Conservation (phyloP, 2,329 filamentous ascomycete species). For the Clarireedia paspali region DNA sequence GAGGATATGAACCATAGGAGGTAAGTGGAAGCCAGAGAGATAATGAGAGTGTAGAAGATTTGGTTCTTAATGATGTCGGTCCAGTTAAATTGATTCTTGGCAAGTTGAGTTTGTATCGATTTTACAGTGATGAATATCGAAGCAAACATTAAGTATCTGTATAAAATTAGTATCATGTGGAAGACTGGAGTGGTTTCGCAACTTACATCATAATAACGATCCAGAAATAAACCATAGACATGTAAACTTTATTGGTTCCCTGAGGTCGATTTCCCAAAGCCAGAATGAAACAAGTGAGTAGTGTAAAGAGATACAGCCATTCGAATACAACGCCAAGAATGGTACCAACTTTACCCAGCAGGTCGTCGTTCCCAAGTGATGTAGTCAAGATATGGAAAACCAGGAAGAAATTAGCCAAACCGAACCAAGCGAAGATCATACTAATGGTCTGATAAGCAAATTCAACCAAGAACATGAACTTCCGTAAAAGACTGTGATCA, state of each 20-base stretch:
- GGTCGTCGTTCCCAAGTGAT: slow-evolving; percentile 66
- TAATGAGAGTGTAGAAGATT: slow-evolving; percentile 88
- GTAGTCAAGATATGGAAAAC: slow-evolving; percentile 98
- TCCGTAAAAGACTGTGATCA: slow-evolving; percentile 83
- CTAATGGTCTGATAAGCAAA: slow-evolving; percentile 92
- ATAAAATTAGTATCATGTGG: slow-evolving; percentile 10
- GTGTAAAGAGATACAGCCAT: slow-evolving; percentile 87
- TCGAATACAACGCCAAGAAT: slow-evolving; percentile 87
- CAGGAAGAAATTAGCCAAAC: slow-evolving; percentile 96
- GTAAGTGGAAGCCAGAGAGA: slow-evolving; percentile 77
- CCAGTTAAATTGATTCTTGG: slow-evolving; percentile 77
- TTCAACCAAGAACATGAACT: slow-evolving; percentile 87
- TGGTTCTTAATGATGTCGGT: slow-evolving; percentile 68
- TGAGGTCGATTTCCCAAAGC: slow-evolving; percentile 91
- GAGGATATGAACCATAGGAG: slow-evolving; percentile 96
- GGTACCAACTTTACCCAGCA: slow-evolving; percentile 70
- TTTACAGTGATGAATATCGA: slow-evolving; percentile 89
- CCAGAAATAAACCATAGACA: slow-evolving; percentile 99
- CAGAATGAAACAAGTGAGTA: slow-evolving; percentile 92
- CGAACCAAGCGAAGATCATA: slow-evolving; percentile 94
- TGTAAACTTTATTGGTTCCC: slow-evolving; percentile 88
- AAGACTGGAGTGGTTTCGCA: not conserved
- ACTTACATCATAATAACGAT: slow-evolving; percentile 81
- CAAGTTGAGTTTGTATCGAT: slow-evolving; percentile 67
- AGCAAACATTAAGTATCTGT: slow-evolving; percentile 83